Percentiles rank a stretch among this genome's conserved stretches.
These are phyloP conservation scores for Neonectria magnoliae DNA, from an alignment of 2,329 filamentous ascomycete genomes.

Conservation along the genomic window DNA sequence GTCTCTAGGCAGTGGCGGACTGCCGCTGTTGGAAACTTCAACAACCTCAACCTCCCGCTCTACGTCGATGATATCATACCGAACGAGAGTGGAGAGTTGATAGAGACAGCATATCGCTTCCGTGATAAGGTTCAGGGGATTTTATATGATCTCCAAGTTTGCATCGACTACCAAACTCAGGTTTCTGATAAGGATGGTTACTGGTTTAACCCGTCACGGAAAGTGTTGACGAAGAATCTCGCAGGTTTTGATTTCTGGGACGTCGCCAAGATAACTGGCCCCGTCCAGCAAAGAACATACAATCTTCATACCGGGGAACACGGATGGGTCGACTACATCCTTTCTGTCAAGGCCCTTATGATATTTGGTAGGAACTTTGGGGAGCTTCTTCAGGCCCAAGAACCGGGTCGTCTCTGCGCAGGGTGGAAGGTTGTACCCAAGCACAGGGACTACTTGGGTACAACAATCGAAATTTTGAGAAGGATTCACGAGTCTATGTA, in stretches of 20 bases:
- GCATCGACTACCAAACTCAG: not conserved
- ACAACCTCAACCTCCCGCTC: constrained; percentile 1
- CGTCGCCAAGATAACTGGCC: not conserved
- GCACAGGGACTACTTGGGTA: not conserved
- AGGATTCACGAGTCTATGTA: no score
- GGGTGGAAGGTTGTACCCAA: not conserved
- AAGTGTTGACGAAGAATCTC: not conserved
- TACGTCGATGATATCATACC: constrained; percentile 2
- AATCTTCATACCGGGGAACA: not conserved
- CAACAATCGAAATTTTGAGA: not conserved
- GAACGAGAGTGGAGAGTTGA: not conserved
- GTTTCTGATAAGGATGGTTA: not conserved
- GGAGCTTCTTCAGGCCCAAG: not conserved
- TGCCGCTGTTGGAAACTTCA: not conserved
- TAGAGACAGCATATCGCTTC: not conserved
- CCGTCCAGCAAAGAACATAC: not conserved
- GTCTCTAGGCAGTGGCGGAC: no score
- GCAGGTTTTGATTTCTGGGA: constrained; percentile 4
- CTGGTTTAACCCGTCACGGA: not conserved
- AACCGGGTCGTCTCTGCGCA: not conserved
- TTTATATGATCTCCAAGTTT: not conserved
- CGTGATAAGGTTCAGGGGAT: constrained; percentile 1
- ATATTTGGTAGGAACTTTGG: constrained; percentile 7
- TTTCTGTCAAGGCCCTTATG: not conserved
- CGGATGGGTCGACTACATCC: constrained; percentile 5